These are phyloP conservation scores for Dictyostelium firmibasis DNA, from an alignment of 78 protist genomes.

Conservation along the genomic window DNA sequence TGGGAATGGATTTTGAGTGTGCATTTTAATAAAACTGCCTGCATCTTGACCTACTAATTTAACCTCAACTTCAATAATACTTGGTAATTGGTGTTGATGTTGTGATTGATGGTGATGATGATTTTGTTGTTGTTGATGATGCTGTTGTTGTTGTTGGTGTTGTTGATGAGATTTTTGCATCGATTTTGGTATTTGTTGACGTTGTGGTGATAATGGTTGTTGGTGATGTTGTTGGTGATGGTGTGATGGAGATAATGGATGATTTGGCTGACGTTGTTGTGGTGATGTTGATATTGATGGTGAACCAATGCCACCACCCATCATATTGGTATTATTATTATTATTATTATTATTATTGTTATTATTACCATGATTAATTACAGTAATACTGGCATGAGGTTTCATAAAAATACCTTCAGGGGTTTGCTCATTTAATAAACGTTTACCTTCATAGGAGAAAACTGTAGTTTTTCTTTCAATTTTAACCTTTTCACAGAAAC, in stretches of 20 bases:
- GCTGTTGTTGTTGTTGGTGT: not conserved
- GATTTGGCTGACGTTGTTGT: not conserved
- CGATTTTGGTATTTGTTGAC: not conserved
- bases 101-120: not conserved
- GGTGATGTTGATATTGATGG: not conserved
- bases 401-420: constrained; percentile 55
- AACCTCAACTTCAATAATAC: constrained; percentile 56
- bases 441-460: constrained; percentile 11
- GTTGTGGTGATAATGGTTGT: not conserved
- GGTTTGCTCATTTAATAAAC: constrained; percentile 27
- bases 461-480: not conserved
- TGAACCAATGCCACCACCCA: not conserved
- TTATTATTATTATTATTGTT: not conserved
- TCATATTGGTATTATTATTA: not conserved
- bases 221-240: not conserved
- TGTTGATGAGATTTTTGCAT: not conserved
- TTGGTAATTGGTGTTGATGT: not conserved
- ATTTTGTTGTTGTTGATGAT: not conserved
- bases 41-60: constrained; percentile 59
- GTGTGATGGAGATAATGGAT: not conserved
- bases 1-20: constrained; percentile 68
- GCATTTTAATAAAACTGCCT: constrained; percentile 58
- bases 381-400: constrained; percentile 29
- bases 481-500: constrained; percentile 51
- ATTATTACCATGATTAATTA: not conserved